Base-by-base conservation (phyloP, 2,329 filamentous ascomycete genomes). In the Penicillium crustosum region DNA sequence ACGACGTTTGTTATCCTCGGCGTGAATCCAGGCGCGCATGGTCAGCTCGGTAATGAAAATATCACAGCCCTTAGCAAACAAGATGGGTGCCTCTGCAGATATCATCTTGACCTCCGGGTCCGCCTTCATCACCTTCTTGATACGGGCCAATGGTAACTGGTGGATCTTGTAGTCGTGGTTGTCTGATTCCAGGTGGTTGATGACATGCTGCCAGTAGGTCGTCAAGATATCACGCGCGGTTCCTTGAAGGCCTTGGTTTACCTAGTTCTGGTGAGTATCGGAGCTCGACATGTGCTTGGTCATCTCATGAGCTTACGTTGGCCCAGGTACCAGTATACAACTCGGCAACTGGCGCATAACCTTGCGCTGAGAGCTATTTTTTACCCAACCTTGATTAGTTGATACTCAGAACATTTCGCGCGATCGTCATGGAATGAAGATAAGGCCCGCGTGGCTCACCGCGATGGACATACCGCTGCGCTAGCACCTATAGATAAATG, bases 41-140 rank as follows among this genome's bases (percentile, higher is more conserved):
- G 94, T 99, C 60, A 99, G 82, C 77, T 99, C 94, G 1, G 93
- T 97, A 72, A 99, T 99, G 79, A 99, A 99, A 72, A 97, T 97
- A 73, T 99, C 94, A 77, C 94, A 97, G 38, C 93, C 94, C 77
- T 99, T 99, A 51, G 94, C 94, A 70, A 99, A 99, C 15, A 99
- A 82, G 67, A 99, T 99, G 1, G 94, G 94, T 2, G 94, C 94
- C 78, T 99, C 94, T 9, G 94, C 94, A 4, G 93, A 97, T 62
- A 99, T 99, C 94, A 99, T 99, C 81, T 99, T 99, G 48, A 99
- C 94, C 70, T 99, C 94, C 0, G 94, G 94, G 67, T 99, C 94
- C 0, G 94, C 94, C 79, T 99, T 99, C 94, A 99, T 99, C 65
- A 99, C 94, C 77, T 99, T 99, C 82, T 99, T 99, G 80, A 99